phyloP scores from a whole-genome alignment of 1,284 basidiomycete genomes.

The Xerocomus amazonicus region DNA sequence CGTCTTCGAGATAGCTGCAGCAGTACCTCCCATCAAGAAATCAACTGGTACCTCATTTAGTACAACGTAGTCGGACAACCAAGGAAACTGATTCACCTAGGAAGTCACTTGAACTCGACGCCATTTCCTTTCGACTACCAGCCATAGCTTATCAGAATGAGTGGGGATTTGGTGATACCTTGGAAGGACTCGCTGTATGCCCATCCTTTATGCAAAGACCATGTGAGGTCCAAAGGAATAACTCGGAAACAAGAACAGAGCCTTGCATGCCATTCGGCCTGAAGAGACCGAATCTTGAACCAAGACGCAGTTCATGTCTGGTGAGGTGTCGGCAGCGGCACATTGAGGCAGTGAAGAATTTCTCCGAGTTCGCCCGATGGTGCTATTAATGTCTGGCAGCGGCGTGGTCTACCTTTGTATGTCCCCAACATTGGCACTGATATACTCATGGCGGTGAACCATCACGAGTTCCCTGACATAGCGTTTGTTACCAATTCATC shows the following conservation, averaged over 20 bases:
- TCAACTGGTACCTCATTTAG: conserved; percentile 32
- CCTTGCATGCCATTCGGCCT: too few species aligned
- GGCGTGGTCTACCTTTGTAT: too few species aligned
- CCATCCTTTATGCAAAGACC: conserved; percentile 9
- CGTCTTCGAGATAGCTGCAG: conserved; percentile 63
- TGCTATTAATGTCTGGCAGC: too few species aligned
- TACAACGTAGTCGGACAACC: not conserved
- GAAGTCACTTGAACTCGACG: conserved; percentile 18
- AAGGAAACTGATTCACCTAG: conserved; percentile 14
- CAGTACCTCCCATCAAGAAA: conserved; percentile 50
- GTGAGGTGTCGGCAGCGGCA: too few species aligned
- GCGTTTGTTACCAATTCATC: too few species aligned
- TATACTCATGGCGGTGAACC: too few species aligned
- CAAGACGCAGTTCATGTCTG: too few species aligned
- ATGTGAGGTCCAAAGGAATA: conserved; percentile 10
- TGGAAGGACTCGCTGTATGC: not conserved
- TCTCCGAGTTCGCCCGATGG: too few species aligned
- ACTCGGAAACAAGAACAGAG: conserved; percentile 9
- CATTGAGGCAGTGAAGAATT: too few species aligned
- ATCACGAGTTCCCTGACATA: too few species aligned
- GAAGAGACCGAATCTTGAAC: too few species aligned
- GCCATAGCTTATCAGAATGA: conserved; percentile 18
- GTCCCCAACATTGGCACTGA: too few species aligned
- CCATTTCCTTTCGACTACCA: conserved; percentile 3
- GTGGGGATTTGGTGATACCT: conserved; percentile 21